Conservation (phyloP, 169 alveolate species). For the Besnoitia besnoiti region DNA sequence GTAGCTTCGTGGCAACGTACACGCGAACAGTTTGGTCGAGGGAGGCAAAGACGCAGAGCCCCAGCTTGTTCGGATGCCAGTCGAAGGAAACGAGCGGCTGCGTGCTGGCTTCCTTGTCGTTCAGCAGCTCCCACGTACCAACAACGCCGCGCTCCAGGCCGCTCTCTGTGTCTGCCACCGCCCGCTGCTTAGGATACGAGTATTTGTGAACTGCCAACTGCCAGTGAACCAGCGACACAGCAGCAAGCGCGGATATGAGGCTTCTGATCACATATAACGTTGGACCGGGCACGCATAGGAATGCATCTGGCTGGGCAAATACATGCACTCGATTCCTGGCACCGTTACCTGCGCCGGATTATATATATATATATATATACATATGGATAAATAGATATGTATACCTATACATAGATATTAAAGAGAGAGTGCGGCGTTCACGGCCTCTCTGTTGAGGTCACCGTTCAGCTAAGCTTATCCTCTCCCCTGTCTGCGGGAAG, state of each 20-base stretch:
- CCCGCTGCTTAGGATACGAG: conserved; percentile 85
- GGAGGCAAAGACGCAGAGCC: conserved; percentile 82
- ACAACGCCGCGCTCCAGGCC: conserved; percentile 86
- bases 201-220: conserved; percentile 77
- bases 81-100: conserved; percentile 93
- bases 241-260: not conserved
- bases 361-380: too few species aligned
- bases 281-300: not conserved
- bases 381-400: too few species aligned
- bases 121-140: conserved; percentile 89
- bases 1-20: conserved; percentile 70
- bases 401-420: too few species aligned
- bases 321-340: too few species aligned
- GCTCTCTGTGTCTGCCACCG: conserved; percentile 80
- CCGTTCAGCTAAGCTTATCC: too few species aligned
- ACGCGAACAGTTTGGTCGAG: conserved; percentile 92
- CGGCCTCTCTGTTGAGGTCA: too few species aligned
- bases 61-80: conserved; percentile 84
- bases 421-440: too few species aligned
- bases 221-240: too few species aligned
- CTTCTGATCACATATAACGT: not conserved
- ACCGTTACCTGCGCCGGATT: too few species aligned
- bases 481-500: too few species aligned
- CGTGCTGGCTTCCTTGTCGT: conserved; percentile 86
- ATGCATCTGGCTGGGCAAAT: not conserved